phyloP scores from a whole-genome alignment of 1,284 basidiomycete species.

The Xerocomus cyaneibrunnescens region DNA sequence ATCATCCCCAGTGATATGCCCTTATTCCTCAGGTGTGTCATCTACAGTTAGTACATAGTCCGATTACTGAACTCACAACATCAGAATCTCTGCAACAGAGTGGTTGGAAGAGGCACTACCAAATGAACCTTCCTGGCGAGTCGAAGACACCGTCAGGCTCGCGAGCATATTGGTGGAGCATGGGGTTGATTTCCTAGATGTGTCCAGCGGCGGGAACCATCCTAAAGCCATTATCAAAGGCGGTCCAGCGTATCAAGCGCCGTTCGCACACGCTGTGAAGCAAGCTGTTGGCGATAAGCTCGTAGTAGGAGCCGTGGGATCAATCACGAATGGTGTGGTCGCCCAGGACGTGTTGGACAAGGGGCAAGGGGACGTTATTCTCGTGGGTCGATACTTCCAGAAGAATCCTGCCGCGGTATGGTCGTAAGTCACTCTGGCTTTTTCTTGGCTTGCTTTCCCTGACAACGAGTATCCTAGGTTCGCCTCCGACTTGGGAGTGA shows the following conservation, averaged over 20 bases:
- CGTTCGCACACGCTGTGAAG: constrained; percentile 57
- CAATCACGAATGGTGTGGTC: constrained; percentile 55
- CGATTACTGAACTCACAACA: constrained; percentile 26
- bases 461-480: constrained; percentile 30
- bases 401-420: constrained; percentile 53
- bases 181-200: constrained; percentile 69
- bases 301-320: constrained; percentile 61
- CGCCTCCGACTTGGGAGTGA: constrained; percentile 51
- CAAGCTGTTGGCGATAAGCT: constrained; percentile 50
- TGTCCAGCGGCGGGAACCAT: constrained; percentile 61
- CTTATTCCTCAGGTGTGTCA: constrained; percentile 63
- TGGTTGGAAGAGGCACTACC: constrained; percentile 56
- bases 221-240: constrained; percentile 45
- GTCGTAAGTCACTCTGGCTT: constrained; percentile 28
- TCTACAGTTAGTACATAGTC: constrained; percentile 16
- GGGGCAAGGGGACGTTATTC: constrained; percentile 54
- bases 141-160: constrained; percentile 59
- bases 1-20: constrained; percentile 60
- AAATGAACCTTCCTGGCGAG: constrained; percentile 53
- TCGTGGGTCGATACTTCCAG: constrained; percentile 57
- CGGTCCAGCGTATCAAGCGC: constrained; percentile 54
- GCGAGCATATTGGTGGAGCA: constrained; percentile 50
- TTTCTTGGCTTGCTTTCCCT: background rate
- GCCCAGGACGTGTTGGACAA: constrained; percentile 62
- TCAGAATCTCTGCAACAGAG: constrained; percentile 55